Evolutionary conservation across 352 stramenopile genomes (phyloP).

Genomic region (Thraustotheca clavata): DNA sequence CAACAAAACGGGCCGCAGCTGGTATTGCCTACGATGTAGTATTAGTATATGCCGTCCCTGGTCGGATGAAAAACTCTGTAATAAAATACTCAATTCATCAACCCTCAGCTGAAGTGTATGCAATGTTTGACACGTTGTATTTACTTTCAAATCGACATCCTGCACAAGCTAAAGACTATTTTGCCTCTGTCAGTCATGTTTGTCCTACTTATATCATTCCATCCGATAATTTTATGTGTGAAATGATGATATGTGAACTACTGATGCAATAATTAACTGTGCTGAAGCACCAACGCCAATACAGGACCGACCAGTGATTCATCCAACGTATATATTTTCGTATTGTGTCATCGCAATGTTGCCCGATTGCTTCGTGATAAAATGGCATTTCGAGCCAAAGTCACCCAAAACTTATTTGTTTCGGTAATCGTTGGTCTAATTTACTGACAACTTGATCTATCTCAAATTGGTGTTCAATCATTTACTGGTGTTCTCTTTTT

Average conservation of each 20-base stretch:
- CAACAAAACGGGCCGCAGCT: too few species aligned
- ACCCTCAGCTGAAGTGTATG: slow-evolving; percentile 56
- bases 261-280: background rate
- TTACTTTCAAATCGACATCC: slow-evolving; percentile 39
- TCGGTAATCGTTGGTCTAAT: slow-evolving; percentile 35
- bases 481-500: slow-evolving; percentile 39
- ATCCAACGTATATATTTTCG: slow-evolving; percentile 26
- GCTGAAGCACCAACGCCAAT: background rate
- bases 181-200: slow-evolving; percentile 37
- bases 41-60: too few species aligned
- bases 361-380: slow-evolving; percentile 31
- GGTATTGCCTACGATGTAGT: too few species aligned
- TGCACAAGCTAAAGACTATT: slow-evolving; percentile 41
- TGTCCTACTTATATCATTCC: slow-evolving; percentile 53
- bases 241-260: slow-evolving; percentile 40
- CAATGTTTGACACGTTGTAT: slow-evolving; percentile 49
- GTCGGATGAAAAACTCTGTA: too few species aligned
- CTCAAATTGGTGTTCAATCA: slow-evolving; percentile 35
- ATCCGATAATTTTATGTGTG: slow-evolving; percentile 53
- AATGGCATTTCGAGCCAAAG: slow-evolving; percentile 24
- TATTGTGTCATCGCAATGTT: slow-evolving; percentile 40
- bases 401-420: slow-evolving; percentile 32
- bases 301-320: background rate
- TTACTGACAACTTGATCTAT: slow-evolving; percentile 36
- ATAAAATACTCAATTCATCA: slow-evolving; percentile 85